phyloP scores from a whole-genome alignment of 2,329 filamentous ascomycete genomes.

The Hirsutella rhossiliensis region DNA sequence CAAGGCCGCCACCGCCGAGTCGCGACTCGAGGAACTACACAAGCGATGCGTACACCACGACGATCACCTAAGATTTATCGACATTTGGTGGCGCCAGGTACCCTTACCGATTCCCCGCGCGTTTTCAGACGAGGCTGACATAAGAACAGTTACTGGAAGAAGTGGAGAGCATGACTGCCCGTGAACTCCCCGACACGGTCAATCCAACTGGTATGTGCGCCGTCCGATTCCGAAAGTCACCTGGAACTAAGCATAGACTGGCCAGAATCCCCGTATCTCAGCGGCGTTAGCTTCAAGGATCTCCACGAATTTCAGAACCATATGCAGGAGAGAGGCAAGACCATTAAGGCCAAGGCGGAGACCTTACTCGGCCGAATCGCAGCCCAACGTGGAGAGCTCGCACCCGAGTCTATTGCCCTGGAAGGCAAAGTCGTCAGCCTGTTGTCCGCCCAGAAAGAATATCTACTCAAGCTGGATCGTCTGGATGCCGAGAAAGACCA shows the following conservation, averaged over 20 bases:
- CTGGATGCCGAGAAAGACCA: constrained; percentile 70
- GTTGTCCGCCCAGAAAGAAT: constrained; percentile 71
- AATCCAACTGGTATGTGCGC: constrained; percentile 11
- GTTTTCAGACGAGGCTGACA: not conserved
- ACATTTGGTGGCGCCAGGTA: constrained; percentile 92
- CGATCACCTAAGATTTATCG: constrained; percentile 81
- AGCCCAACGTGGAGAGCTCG: constrained; percentile 37
- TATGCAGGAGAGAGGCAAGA: constrained; percentile 60
- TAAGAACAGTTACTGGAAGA: constrained; percentile 46
- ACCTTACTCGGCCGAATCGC: constrained; percentile 50
- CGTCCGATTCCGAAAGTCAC: too few species aligned
- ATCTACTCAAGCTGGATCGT: constrained; percentile 63
- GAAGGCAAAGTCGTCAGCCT: constrained; percentile 65
- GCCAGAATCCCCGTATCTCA: constrained; percentile 42
- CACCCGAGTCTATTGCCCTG: constrained; percentile 59
- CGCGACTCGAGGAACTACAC: constrained; percentile 67
- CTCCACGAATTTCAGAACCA: constrained; percentile 69
- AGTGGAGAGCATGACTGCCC: constrained; percentile 45
- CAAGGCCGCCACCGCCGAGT: constrained; percentile 71
- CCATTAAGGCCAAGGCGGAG: constrained; percentile 64
- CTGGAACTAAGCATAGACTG: constrained; percentile 10
- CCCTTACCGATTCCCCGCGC: constrained; percentile 11
- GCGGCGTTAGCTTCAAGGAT: constrained; percentile 49
- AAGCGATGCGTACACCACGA: constrained; percentile 75
- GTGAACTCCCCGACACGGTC: constrained; percentile 22